phyloP scores from a whole-genome alignment of 257 asterid genomes.

The Dorcoceras hygrometricum region DNA sequence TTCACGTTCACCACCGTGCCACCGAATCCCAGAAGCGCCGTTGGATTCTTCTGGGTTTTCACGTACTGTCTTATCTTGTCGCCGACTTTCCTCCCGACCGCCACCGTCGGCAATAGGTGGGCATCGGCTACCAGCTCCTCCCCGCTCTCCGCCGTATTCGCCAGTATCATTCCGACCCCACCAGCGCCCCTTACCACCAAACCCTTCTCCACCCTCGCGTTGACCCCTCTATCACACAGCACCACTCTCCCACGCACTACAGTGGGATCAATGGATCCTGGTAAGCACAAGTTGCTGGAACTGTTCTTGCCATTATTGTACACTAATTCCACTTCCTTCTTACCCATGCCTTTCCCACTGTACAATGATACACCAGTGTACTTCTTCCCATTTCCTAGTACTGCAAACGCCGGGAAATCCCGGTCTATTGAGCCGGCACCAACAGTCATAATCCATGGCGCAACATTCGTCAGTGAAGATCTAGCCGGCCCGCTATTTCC shows the following conservation, averaged over 20 bases:
- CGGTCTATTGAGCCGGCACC: slow-evolving; percentile 74
- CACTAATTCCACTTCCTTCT: slow-evolving; percentile 34
- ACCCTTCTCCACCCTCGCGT: slow-evolving; percentile 51
- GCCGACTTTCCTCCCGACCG: slow-evolving; percentile 50
- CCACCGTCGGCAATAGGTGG: slow-evolving; percentile 52
- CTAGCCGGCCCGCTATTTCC: slow-evolving; percentile 55
- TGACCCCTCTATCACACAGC: slow-evolving; percentile 52
- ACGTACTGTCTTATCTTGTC: slow-evolving; percentile 41
- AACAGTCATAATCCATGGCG: slow-evolving; percentile 77
- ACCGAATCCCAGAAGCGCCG: slow-evolving; percentile 40
- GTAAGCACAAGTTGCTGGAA: slow-evolving; percentile 41
- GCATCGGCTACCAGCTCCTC: slow-evolving; percentile 63
- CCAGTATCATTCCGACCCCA: slow-evolving; percentile 60
- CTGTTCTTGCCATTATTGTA: slow-evolving; percentile 29
- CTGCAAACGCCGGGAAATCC: slow-evolving; percentile 50
- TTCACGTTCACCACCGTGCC: slow-evolving; percentile 61
- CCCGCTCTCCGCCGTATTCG: slow-evolving; percentile 58
- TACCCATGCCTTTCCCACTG: slow-evolving; percentile 47
- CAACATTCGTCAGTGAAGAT: slow-evolving; percentile 44
- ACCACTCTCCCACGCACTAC: slow-evolving; percentile 55
- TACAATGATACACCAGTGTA: slow-evolving; percentile 49
- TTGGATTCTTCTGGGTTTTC: slow-evolving; percentile 33
- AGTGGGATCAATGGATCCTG: slow-evolving; percentile 41
- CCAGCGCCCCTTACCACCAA: slow-evolving; percentile 50
- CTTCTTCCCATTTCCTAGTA: slow-evolving; percentile 41